Evolutionary conservation across 176 grass and related monocot genomes (phyloP).

Genomic region (Pontederia paniculata): DNA sequence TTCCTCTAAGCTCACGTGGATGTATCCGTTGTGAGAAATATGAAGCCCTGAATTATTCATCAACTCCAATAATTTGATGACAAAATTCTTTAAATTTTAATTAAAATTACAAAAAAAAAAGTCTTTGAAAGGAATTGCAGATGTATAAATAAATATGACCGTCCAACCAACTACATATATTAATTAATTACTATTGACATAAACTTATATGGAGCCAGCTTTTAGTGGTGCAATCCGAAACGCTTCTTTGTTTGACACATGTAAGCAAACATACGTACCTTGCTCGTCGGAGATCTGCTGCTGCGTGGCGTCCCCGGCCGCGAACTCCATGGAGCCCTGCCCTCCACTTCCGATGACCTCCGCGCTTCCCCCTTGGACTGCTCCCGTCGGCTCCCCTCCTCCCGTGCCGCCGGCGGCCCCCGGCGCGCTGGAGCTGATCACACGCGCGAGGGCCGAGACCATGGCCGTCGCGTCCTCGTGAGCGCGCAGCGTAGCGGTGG

Average conservation of each 20-base stretch:
- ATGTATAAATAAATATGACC: too few species aligned
- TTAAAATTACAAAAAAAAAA: background rate
- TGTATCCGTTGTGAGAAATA: too few species aligned
- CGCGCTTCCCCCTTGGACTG: background rate
- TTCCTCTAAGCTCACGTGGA: too few species aligned
- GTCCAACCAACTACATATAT: too few species aligned
- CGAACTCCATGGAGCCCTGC: background rate
- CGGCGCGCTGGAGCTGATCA: slow-evolving; percentile 10
- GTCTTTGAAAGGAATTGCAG: background rate
- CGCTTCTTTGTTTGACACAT: too few species aligned
- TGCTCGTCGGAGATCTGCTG: background rate
- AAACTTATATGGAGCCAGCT: too few species aligned
- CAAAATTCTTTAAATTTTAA: background rate
- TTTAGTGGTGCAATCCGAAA: too few species aligned
- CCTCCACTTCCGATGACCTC: background rate
- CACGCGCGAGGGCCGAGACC: slow-evolving; percentile 80
- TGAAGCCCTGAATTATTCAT: too few species aligned
- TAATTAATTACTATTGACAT: too few species aligned
- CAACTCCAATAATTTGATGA: too few species aligned
- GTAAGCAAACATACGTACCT: background rate
- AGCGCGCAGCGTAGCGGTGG: background rate
- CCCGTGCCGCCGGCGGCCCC: background rate
- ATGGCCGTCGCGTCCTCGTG: slow-evolving; percentile 62
- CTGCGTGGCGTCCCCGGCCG: too few species aligned
- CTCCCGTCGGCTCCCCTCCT: background rate